Conservation (phyloP, 2,329 filamentous ascomycete genomes). For the Sphaerulina populicola region DNA sequence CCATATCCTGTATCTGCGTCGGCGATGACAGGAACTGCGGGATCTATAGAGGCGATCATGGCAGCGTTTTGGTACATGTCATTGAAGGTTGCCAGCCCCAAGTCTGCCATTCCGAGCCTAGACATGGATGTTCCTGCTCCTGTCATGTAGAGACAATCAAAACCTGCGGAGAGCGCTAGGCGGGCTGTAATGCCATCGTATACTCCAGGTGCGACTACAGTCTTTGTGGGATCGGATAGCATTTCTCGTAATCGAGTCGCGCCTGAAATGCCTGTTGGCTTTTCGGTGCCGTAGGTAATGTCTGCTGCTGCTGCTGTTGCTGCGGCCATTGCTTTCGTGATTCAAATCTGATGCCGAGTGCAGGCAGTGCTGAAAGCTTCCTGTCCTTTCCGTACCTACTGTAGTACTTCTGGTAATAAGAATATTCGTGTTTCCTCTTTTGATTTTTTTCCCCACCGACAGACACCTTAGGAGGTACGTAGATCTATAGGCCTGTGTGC, state of each 20-base stretch:
- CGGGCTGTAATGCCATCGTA: constrained; percentile 61
- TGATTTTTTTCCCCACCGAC: not conserved
- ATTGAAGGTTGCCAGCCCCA: constrained; percentile 53
- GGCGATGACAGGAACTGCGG: constrained; percentile 51
- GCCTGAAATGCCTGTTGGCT: constrained; percentile 17
- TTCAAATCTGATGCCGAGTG: not conserved
- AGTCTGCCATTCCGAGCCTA: constrained; percentile 53
- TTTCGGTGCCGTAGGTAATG: constrained; percentile 5
- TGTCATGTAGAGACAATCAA: constrained; percentile 61
- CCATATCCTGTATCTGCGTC: constrained; percentile 55
- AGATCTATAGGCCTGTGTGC: constrained; percentile 3
- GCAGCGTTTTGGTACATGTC: constrained; percentile 57
- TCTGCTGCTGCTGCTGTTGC: too few species aligned
- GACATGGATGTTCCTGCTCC: constrained; percentile 56
- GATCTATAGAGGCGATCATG: constrained; percentile 56
- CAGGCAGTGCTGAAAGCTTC: not conserved
- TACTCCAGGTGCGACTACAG: constrained; percentile 55
- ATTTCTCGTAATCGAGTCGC: constrained; percentile 26
- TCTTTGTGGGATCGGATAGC: constrained; percentile 27
- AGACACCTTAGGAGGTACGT: not conserved
- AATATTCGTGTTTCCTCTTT: not conserved
- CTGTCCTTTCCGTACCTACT: not conserved
- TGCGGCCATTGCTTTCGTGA: constrained; percentile 17
- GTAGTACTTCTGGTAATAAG: not conserved
- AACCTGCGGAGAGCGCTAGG: constrained; percentile 54